Conservation (phyloP, 306 rosid species). For the Cotoneaster glaucophyllus region DNA sequence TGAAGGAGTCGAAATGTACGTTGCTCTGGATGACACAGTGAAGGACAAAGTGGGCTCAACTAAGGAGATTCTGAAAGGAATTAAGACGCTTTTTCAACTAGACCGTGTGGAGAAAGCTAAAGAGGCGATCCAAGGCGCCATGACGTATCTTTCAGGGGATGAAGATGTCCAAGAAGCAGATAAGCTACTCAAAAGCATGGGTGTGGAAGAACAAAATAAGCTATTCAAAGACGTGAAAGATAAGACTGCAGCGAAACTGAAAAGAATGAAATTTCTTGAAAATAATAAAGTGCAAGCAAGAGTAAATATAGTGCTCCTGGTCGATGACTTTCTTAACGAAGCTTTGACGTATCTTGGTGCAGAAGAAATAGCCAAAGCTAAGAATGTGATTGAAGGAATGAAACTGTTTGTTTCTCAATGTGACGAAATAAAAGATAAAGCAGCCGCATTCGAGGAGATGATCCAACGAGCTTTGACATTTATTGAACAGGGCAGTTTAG, state of each 20-base stretch:
- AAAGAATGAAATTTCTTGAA: neutral
- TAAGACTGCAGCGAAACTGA: neutral
- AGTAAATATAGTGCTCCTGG: neutral
- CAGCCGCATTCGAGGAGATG: neutral
- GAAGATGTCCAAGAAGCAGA: no score
- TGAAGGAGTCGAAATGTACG: neutral
- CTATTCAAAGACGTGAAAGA: no score
- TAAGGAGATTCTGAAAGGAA: neutral
- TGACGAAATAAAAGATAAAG: neutral
- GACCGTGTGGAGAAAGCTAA: neutral
- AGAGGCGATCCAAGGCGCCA: neutral
- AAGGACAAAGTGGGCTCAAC: neutral
- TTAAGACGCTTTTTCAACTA: neutral
- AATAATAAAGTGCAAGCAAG: no score
- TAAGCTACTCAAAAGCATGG: no score
- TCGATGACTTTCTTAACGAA: neutral
- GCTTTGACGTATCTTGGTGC: neutral
- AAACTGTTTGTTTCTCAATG: neutral
- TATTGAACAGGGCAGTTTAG: neutral
- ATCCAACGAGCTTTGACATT: neutral
- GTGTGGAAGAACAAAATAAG: no score
- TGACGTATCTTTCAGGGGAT: neutral
- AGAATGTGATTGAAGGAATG: neutral
- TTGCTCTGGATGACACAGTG: neutral
- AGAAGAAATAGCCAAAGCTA: neutral